These are phyloP conservation scores for Talaromyces sp. DNA, from an alignment of 2,329 filamentous ascomycete species.

Conservation along the genomic window DNA sequence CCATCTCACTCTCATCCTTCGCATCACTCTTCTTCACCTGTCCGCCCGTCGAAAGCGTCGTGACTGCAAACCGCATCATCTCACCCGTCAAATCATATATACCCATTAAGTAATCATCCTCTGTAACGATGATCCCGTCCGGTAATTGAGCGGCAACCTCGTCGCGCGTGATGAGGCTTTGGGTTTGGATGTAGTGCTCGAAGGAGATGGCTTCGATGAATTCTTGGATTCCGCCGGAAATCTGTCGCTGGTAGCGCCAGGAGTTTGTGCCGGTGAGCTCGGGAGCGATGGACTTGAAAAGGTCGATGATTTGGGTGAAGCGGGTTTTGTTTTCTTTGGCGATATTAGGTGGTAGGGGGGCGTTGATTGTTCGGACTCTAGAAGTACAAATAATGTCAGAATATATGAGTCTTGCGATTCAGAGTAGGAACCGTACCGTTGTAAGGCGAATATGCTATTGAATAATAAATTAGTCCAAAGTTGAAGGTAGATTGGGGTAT, in stretches of 20 bases:
- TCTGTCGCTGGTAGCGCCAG: slow-evolving; percentile 74
- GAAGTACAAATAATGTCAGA: not conserved
- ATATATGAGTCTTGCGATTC: no score
- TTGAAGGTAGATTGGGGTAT: no score
- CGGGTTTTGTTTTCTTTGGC: slow-evolving; percentile 67
- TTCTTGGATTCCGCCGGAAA: slow-evolving; percentile 82
- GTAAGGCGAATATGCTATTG: slow-evolving; percentile 76
- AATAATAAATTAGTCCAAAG: not conserved
- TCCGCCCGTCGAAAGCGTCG: slow-evolving; percentile 74
- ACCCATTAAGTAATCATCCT: slow-evolving; percentile 84
- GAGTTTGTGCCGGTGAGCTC: slow-evolving; percentile 78
- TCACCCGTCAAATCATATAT: slow-evolving; percentile 93
- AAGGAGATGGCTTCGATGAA: slow-evolving; percentile 91
- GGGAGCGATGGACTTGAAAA: slow-evolving; percentile 64
- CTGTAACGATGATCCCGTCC: slow-evolving; percentile 61
- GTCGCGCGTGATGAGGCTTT: slow-evolving; percentile 67
- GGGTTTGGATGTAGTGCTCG: slow-evolving; percentile 76
- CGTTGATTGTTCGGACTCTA: slow-evolving; percentile 41
- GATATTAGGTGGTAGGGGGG: slow-evolving; percentile 62
- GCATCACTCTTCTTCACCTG: slow-evolving; percentile 35
- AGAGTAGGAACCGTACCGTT: slow-evolving; percentile 55
- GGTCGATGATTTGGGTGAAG: slow-evolving; percentile 65
- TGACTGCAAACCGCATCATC: slow-evolving; percentile 94
- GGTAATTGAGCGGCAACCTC: slow-evolving; percentile 51
- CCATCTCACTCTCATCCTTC: slow-evolving; percentile 24